These are phyloP conservation scores for Eucalyptus fibrosa DNA, from an alignment of 345 rosid genomes.

Conservation along the genomic window DNA sequence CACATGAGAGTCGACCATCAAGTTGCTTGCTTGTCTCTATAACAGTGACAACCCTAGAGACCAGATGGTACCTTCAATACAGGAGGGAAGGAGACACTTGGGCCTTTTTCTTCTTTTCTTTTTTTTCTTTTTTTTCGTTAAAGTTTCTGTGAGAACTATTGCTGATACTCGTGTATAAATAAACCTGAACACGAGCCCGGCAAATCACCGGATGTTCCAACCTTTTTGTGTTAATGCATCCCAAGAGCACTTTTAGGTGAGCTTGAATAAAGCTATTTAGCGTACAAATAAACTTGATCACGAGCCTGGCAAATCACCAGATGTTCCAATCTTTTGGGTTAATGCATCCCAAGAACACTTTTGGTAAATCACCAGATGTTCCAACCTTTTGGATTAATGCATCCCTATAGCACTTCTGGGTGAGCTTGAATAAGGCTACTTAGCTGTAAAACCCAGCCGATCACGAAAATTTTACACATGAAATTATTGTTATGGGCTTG, in stretches of 20 bases:
- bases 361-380: rapidly evolving
- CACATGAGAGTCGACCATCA: no score
- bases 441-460: neutral
- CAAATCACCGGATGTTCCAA: no score
- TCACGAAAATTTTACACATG: neutral
- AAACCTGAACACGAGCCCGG: rapidly evolving
- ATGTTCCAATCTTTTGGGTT: no score
- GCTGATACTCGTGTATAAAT: neutral
- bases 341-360: no score
- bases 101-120: no score
- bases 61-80: neutral
- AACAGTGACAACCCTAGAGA: no score
- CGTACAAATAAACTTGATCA: no score
- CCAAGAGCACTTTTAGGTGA: neutral
- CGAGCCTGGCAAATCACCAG: no score
- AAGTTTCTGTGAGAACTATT: no score
- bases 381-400: neutral
- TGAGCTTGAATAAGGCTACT: neutral
- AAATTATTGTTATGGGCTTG: neutral
- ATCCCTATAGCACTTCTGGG: neutral
- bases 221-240: neutral
- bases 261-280: no score
- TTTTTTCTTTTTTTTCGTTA: no score
- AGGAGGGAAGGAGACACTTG: neutral
- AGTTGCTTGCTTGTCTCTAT: no score